Evolutionary conservation across 805 yeast genomes (phyloP), one percentile per base, ranked within the genome.

Genomic region (Starmerella apis): DNA sequence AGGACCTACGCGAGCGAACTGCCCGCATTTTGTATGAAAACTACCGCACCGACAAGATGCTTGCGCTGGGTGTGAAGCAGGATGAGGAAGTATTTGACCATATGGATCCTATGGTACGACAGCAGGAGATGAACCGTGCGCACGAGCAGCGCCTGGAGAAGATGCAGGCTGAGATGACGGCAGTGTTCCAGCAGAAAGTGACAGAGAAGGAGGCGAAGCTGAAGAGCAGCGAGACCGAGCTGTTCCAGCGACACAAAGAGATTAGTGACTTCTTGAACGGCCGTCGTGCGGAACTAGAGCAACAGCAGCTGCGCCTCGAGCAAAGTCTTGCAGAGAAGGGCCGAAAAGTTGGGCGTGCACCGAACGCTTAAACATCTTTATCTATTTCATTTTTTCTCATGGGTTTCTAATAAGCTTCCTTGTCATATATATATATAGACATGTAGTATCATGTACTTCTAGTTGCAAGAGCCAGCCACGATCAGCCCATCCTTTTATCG

Each of bases 141-240:
- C 97, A 92, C 66, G 96, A 86, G 70, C 94, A 94, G 55, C 87
- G 90, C 65, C 75, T 92, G 61, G 83, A 88, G 51, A 86, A 86
- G 72, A 78, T 92, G 82, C 97, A 92, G 71, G 78, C 86, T 36
- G 97, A 92, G 70, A 87, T 92, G 96, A 88, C 90, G 71, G 75
- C 81, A 24, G 95, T 92, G 49, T 92, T 92, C 79, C 95, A 88
- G 71, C 92, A 85, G 64, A 92, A 92, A 72, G 98, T 92, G 28
- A 73, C 83, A 52, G 96, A 88, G 70, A 94, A 92, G 79, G 99
- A 92, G 69, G 86, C 87, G 76, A 90, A 90, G 72, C 77, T 92
- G 64, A 95, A 88, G 71, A 85, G 86, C 70, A 86, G 95, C 43
- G 98, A 92, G 72, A 92, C 94, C 51, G 99, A 92, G 68, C 77